Base-by-base conservation (phyloP, 2,329 filamentous ascomycete genomes). In the Aspergillus sp. region DNA sequence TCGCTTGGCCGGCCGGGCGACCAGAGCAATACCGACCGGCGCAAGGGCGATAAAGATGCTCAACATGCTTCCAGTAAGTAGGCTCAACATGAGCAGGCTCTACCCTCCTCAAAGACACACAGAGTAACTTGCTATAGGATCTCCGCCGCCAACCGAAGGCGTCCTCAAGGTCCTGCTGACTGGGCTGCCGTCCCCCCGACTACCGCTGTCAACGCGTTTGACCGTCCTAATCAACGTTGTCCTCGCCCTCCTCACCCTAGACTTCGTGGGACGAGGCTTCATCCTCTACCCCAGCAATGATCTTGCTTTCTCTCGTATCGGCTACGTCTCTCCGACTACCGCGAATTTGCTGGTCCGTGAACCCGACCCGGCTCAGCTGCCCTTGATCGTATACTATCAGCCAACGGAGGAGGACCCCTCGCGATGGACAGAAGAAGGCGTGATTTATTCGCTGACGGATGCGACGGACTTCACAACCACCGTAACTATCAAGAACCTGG, bases 331-430 rank as follows among this genome's bases (percentile, higher is more conserved):
- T 4, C 85, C 90, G 17, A 85, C 83, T 0, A 89, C 89, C 58
- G 95, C 92, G 21, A 92, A 87, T 62, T 83, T 99, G 41, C 79
- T 99, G 27, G 82, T 99, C 50, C 86, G 95, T 59, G 95, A 98
- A 75, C 92, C 95, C 0, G 86, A 96, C 66, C 82, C 86, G 54
- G 73, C 83, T 36, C 87, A 90, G 68, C 84, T 96, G 72, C 92
- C 93, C 0, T 77, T 96, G n/a, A 87, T 82, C 0, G 79, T 95
- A 8, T 88, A 90, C 54, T 87, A 85, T 65, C 76, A 81, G 41
- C 74, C 79, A 54, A 72, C 72, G 5, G 71, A 77, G 17, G 62
- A 64, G 1, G 61, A 66, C 17, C 50, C 75, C 62, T 65, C 61
- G 0, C 70, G 82, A 8, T 94, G 90, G 90, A 66, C 70, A 4